These are phyloP conservation scores for Eucommia ulmoides DNA, from an alignment of 257 asterid species.

Conservation along the genomic window DNA sequence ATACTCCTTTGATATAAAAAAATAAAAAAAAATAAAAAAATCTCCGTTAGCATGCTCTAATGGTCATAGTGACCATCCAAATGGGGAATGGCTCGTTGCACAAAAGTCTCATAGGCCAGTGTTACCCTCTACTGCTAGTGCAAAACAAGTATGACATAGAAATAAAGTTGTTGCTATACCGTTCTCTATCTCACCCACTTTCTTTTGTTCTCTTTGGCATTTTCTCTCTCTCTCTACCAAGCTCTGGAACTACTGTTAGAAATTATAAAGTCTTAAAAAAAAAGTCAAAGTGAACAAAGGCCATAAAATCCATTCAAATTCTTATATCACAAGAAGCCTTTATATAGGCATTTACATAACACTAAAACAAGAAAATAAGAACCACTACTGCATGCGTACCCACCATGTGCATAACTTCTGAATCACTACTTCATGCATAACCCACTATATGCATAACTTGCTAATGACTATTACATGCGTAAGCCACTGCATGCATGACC, in stretches of 20 bases:
- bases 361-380: too few species aligned
- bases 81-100: neutral
- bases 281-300: neutral
- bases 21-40: too few species aligned
- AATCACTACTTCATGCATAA: too few species aligned
- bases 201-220: neutral
- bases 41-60: neutral
- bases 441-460: too few species aligned
- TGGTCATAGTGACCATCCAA: slow-evolving; percentile 1
- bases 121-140: too few species aligned
- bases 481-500: too few species aligned
- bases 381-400: too few species aligned
- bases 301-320: neutral
- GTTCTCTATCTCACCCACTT: neutral
- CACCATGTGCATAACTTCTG: too few species aligned
- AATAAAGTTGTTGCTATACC: neutral
- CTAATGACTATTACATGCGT: too few species aligned
- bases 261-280: neutral
- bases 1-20: neutral
- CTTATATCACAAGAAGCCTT: neutral
- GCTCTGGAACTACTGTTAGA: neutral
- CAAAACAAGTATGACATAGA: neutral
- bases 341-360: neutral
- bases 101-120: neutral
- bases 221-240: neutral